Evolutionary conservation across 768 basidiomycete species (phyloP).

Genomic region (Coprinellus aureogranulatus): DNA sequence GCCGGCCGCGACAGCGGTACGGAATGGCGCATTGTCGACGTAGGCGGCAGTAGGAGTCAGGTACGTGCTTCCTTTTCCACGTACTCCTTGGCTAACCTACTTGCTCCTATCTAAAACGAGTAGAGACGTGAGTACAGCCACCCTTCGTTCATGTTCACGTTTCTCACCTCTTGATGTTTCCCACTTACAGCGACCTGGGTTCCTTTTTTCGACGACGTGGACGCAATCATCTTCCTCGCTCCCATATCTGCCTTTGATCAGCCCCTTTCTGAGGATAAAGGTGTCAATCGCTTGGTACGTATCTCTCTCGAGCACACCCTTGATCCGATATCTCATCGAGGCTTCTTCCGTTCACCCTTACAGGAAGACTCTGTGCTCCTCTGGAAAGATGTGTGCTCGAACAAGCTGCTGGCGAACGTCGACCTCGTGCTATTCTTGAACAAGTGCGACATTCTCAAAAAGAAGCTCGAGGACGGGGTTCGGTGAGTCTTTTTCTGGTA

Average conservation of each 20-base stretch:
- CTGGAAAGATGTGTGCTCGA: slow-evolving; percentile 83
- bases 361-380: slow-evolving; percentile 81
- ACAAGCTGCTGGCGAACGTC: slow-evolving; percentile 75
- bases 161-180: not conserved
- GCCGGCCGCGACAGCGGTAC: slow-evolving; percentile 52
- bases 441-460: slow-evolving; percentile 80
- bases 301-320: not conserved
- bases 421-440: slow-evolving; percentile 84
- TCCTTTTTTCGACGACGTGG: slow-evolving; percentile 71
- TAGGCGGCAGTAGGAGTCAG: slow-evolving; percentile 73
- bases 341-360: slow-evolving; percentile 28
- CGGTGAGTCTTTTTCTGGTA: slow-evolving; percentile 26
- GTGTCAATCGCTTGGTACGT: slow-evolving; percentile 58
- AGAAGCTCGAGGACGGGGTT: slow-evolving; percentile 64
- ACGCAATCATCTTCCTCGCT: slow-evolving; percentile 76
- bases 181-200: slow-evolving; percentile 56
- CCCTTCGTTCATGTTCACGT: not conserved
- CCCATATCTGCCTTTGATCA: slow-evolving; percentile 76
- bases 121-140: slow-evolving; percentile 22
- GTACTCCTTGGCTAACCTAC: not conserved
- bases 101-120: not conserved
- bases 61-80: slow-evolving; percentile 33
- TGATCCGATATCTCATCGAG: not conserved
- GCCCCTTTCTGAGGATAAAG: slow-evolving; percentile 60
- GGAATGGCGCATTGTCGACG: slow-evolving; percentile 78